A percentile compares a stretch with the other conserved stretches of the same genome.
Conservation (phyloP, 257 asterid species). For the Plantago major region DNA sequence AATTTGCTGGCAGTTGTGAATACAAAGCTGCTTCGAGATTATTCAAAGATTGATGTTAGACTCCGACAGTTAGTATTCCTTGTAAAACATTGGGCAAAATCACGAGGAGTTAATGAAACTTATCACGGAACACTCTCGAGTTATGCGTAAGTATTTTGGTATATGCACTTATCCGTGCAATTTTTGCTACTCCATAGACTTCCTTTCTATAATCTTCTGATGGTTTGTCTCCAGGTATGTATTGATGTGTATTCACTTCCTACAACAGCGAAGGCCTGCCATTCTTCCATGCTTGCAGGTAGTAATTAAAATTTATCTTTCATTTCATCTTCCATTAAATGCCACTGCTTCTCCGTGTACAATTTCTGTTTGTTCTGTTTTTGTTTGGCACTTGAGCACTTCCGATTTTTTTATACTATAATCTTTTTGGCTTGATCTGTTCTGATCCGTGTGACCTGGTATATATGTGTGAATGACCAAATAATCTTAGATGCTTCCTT, state of each 20-base stretch:
- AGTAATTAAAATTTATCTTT: constrained; percentile 9
- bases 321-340: not conserved
- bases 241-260: constrained; percentile 93
- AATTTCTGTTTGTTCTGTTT: not conserved
- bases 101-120: constrained; percentile 83
- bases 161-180: constrained; percentile 10
- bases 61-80: constrained; percentile 87
- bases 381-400: not conserved
- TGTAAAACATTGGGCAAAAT: constrained; percentile 97
- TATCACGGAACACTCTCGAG: constrained; percentile 96
- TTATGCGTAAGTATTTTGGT: constrained; percentile 72
- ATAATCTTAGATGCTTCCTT: not conserved
- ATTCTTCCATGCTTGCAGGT: constrained; percentile 99
- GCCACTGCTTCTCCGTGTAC: not conserved
- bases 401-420: no score
- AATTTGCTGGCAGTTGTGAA: constrained; percentile 86
- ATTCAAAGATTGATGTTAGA: constrained; percentile 75
- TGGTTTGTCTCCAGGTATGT: constrained; percentile 69
- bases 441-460: not conserved
- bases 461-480: not conserved
- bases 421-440: no score
- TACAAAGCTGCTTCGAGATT: constrained; percentile 86
- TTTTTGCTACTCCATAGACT: constrained; percentile 4
- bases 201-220: constrained; percentile 18
- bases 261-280: constrained; percentile 89